Conservation (phyloP, 192 early-diverging fungal species). For the Podila minutissima region DNA sequence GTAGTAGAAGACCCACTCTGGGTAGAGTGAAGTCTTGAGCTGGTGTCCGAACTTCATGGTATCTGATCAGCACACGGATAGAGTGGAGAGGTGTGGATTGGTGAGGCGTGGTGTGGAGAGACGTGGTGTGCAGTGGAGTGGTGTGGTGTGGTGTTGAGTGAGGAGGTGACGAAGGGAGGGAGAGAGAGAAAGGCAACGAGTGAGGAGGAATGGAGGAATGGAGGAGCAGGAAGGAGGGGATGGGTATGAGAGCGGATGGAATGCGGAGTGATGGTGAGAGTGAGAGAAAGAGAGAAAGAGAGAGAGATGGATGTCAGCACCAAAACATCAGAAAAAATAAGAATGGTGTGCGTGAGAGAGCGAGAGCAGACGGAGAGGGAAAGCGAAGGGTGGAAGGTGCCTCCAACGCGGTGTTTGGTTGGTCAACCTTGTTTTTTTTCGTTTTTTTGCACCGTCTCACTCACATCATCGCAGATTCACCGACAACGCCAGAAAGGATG, state of each 20-base stretch:
- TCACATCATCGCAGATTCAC: too few relatives aligned
- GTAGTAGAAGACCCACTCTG: slow-evolving; percentile 91
- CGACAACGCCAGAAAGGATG: too few relatives aligned
- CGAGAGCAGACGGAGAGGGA: background rate
- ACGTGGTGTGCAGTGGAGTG: too few relatives aligned
- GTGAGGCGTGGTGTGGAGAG: background rate
- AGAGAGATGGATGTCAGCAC: background rate
- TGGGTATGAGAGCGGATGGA: too few relatives aligned
- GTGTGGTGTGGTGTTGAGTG: background rate
- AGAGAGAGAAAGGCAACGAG: background rate
- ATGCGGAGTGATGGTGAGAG: background rate
- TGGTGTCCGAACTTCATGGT: slow-evolving; percentile 94
- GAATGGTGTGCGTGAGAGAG: background rate
- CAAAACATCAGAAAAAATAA: background rate
- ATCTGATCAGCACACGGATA: background rate
- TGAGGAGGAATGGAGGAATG: background rate
- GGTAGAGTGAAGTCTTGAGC: slow-evolving; percentile 79
- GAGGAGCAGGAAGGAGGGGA: background rate
- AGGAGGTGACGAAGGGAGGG: background rate
- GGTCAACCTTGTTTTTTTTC: slow-evolving; percentile 3
- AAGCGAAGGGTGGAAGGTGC: background rate
- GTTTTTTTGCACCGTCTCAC: background rate
- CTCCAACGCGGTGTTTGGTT: background rate
- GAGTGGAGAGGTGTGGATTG: background rate
- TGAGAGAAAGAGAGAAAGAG: background rate